A percentile compares a stretch with the other conserved stretches of the same genome.
Evolutionary conservation across 306 rosid species (phyloP).

Genomic region (Trifolium repens): DNA sequence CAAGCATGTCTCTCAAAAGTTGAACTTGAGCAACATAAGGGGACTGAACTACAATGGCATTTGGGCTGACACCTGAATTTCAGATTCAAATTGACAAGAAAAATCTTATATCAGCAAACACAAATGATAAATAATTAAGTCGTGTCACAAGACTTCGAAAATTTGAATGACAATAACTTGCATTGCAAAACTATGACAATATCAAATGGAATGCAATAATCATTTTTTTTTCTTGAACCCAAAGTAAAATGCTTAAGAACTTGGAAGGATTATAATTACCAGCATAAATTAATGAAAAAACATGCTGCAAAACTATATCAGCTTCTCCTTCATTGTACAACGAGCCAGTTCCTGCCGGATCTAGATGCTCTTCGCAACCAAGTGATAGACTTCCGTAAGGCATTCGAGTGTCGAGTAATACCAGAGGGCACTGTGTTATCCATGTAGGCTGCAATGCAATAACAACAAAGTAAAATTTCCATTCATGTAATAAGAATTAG

Average conservation of each 20-base stretch:
- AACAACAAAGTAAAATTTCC: conserved; percentile 37
- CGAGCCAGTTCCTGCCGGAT: conserved; percentile 88
- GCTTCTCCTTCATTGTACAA: conserved; percentile 86
- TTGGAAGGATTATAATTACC: conserved; percentile 46
- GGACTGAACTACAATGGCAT: conserved; percentile 80
- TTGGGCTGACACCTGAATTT: conserved; percentile 67
- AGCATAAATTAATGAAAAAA: conserved; percentile 67
- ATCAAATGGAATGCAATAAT: conserved; percentile 27
- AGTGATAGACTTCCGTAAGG: conserved; percentile 79
- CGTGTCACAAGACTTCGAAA: conserved; percentile 17
- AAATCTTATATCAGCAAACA: conserved; percentile 34
- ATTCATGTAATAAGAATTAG: conserved; percentile 35
- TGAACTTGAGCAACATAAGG: conserved; percentile 94
- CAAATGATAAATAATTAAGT: conserved; percentile 25
- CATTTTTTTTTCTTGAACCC: conserved; percentile 10
- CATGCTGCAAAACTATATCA: conserved; percentile 77
- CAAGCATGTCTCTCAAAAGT: conserved; percentile 81
- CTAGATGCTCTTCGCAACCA: conserved; percentile 82
- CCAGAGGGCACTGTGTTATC: conserved; percentile 84
- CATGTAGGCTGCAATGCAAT: conserved; percentile 76
- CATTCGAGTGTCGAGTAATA: conserved; percentile 86
- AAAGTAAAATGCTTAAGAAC: neutral
- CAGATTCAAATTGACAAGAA: conserved; percentile 37
- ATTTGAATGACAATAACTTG: neutral
- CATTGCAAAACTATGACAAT: conserved; percentile 3